These are phyloP conservation scores for Millerozyma miso DNA, from an alignment of 805 yeast genomes.

Conservation along the genomic window DNA sequence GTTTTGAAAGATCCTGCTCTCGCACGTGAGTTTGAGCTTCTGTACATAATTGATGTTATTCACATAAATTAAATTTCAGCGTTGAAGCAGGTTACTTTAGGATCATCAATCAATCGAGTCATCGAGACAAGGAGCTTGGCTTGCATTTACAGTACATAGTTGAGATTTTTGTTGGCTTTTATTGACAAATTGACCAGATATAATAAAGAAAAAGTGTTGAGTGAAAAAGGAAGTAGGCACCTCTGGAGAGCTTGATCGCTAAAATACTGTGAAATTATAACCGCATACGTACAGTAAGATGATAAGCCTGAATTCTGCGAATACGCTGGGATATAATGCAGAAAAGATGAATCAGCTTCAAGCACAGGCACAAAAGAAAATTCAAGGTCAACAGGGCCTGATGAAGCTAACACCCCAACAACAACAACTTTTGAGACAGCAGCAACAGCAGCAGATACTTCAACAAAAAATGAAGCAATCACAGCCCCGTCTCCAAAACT, in stretches of 20 bases:
- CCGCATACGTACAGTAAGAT: no score
- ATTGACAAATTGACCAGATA: not conserved
- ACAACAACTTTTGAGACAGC: constrained; percentile 37
- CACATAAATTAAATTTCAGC: not conserved
- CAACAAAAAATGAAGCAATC: constrained; percentile 18
- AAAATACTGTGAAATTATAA: no score
- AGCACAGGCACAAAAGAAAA: constrained; percentile 1
- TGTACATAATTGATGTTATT: not conserved
- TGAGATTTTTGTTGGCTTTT: not conserved
- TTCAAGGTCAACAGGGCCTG: not conserved
- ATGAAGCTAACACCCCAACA: constrained; percentile 9
- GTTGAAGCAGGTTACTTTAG: not conserved
- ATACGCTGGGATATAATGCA: not conserved
- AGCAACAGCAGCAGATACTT: constrained; percentile 17
- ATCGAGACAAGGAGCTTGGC: not conserved
- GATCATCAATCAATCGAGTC: not conserved
- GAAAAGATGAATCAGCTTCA: not conserved
- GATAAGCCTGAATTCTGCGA: not conserved
- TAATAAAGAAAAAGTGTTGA: not conserved
- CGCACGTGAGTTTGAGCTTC: not conserved
- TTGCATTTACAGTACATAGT: not conserved
- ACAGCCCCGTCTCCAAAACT: constrained; percentile 27
- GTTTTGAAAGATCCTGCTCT: not conserved
- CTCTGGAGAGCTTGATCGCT: not conserved
- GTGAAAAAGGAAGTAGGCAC: not conserved